Percentiles rank a stretch among this genome's conserved stretches.
phyloP scores from a whole-genome alignment of 495 filamentous ascomycete genomes.

The Penicillium robsamsonii region DNA sequence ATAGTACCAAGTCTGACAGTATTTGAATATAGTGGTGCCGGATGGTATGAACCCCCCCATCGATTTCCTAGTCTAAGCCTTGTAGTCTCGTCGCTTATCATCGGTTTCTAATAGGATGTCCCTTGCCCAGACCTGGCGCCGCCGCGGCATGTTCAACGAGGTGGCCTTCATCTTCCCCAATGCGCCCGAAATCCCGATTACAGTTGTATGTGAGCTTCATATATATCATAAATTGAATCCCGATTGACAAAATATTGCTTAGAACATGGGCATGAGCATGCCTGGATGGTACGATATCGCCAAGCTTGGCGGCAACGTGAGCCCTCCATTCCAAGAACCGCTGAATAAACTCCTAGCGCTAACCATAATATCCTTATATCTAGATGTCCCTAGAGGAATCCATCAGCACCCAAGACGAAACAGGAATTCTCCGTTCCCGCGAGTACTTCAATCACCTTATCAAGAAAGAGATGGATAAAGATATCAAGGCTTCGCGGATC shows the following conservation, averaged over 20 bases:
- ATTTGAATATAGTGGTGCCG: constrained; percentile 51
- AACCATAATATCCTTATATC: background rate
- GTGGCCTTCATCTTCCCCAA: constrained; percentile 92
- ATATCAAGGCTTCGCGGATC: constrained; percentile 79
- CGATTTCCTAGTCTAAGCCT: background rate
- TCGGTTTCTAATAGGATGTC: constrained; percentile 50
- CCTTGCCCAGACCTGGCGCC: constrained; percentile 87
- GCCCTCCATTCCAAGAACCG: constrained; percentile 4
- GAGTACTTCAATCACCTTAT: constrained; percentile 79
- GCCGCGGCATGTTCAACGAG: constrained; percentile 78
- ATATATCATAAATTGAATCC: background rate
- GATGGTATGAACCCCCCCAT: constrained; percentile 53
- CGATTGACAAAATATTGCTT: background rate
- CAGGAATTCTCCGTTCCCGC: constrained; percentile 69
- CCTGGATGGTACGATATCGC: constrained; percentile 92
- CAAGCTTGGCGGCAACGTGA: constrained; percentile 50
- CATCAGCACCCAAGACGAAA: constrained; percentile 66
- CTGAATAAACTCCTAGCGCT: background rate
- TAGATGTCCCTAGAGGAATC: constrained; percentile 50
- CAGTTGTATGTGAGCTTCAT: constrained; percentile 58
- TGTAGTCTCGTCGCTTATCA: constrained; percentile 1
- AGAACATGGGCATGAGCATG: constrained; percentile 83
- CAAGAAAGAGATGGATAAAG: constrained; percentile 75
- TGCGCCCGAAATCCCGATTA: constrained; percentile 87
- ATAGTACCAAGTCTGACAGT: constrained; percentile 13